phyloP scores from a whole-genome alignment of 179 eudicot genomes.

The Amaranthus tricolor region DNA sequence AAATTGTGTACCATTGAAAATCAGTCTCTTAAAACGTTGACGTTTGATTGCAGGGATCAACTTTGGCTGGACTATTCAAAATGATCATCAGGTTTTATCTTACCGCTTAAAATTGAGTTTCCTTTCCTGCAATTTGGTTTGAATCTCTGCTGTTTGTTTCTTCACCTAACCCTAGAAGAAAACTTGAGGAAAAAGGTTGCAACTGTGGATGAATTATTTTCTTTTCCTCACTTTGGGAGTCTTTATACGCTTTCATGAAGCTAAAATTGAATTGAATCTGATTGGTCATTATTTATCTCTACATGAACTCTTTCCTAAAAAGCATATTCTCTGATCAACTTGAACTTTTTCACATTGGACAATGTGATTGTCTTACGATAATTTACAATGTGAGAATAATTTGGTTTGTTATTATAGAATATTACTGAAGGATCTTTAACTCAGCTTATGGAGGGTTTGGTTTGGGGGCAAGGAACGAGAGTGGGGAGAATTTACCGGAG shows the following conservation, averaged over 20 bases:
- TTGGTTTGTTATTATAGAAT: neutral
- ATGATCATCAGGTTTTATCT: constrained; percentile 48
- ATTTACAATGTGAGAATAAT: neutral
- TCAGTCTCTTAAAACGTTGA: constrained; percentile 14
- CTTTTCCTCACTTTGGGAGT: neutral
- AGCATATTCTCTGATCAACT: neutral
- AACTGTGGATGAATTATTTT: neutral
- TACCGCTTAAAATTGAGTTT: neutral
- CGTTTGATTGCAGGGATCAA: constrained; percentile 47
- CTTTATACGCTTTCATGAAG: neutral
- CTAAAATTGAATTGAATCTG: neutral
- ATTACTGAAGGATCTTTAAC: neutral
- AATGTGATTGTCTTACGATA: neutral
- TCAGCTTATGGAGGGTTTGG: too few relatives aligned
- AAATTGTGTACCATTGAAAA: neutral
- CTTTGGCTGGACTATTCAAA: constrained; percentile 40
- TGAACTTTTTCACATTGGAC: neutral
- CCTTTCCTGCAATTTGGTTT: neutral
- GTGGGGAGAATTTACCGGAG: neutral
- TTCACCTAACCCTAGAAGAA: neutral
- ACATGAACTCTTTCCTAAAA: neutral
- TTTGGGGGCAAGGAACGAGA: too few relatives aligned
- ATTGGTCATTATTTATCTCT: neutral
- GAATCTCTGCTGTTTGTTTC: neutral
- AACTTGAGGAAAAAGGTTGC: neutral